These are phyloP conservation scores for Botrytis paeoniae DNA, from an alignment of 2,329 filamentous ascomycete genomes.

Conservation along the genomic window DNA sequence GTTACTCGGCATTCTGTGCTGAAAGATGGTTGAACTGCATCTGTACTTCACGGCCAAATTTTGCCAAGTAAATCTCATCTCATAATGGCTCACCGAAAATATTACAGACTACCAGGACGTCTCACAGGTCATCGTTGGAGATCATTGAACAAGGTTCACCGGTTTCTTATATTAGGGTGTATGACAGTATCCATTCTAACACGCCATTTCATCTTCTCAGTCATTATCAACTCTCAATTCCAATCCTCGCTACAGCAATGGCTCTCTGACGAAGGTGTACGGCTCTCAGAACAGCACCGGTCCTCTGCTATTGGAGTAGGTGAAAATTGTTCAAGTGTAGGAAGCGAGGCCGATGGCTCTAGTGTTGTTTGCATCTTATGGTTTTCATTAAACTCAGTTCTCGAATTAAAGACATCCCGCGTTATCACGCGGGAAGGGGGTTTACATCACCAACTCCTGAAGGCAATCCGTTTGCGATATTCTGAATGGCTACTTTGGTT, in stretches of 20 bases:
- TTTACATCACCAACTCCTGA: constrained; percentile 5
- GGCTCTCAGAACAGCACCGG: neutral
- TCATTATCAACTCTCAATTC: neutral
- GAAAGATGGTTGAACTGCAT: neutral
- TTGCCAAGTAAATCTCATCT: neutral
- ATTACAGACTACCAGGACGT: neutral
- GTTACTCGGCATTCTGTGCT: neutral
- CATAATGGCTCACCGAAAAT: neutral
- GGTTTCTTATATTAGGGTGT: neutral
- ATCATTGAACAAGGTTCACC: neutral
- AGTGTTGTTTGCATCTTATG: neutral
- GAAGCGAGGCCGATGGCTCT: neutral
- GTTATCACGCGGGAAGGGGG: constrained; percentile 4
- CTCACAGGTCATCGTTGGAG: neutral
- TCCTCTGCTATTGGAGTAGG: neutral
- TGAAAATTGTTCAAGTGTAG: neutral
- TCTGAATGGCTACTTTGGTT: constrained; percentile 17
- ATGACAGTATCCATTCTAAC: neutral
- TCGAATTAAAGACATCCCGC: constrained; percentile 11
- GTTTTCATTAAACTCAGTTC: constrained; percentile 1
- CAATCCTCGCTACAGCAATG: neutral
- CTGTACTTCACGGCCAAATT: neutral
- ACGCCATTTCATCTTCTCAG: neutral
- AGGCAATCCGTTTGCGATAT: constrained; percentile 15
- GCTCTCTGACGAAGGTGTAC: neutral